These are phyloP conservation scores for Trametes pubescens DNA, from an alignment of 1,284 basidiomycete species.

Conservation along the genomic window DNA sequence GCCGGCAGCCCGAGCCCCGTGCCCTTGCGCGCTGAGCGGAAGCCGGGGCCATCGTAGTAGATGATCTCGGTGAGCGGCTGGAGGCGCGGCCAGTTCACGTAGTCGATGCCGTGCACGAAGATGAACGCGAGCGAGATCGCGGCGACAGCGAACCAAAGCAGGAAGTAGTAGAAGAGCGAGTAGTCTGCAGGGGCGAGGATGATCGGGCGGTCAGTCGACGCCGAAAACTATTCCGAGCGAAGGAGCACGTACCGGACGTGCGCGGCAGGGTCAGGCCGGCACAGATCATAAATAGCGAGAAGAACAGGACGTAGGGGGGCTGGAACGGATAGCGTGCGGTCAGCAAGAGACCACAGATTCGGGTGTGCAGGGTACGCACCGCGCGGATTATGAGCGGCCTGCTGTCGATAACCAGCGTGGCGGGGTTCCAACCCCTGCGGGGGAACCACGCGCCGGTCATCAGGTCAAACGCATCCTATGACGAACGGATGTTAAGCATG, in stretches of 20 bases:
- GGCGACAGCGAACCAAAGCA: constrained; percentile 79
- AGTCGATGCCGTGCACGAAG: constrained; percentile 82
- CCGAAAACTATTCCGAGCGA: constrained; percentile 17
- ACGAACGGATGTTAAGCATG: constrained; percentile 18
- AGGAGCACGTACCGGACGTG: constrained; percentile 73
- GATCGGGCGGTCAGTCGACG: constrained; percentile 54
- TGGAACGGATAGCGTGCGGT: constrained; percentile 44
- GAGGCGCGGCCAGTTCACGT: constrained; percentile 95
- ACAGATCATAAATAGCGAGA: constrained; percentile 88
- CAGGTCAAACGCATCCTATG: constrained; percentile 91
- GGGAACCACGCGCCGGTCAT: constrained; percentile 93
- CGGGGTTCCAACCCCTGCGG: constrained; percentile 64
- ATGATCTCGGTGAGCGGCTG: constrained; percentile 87
- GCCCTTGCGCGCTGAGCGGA: constrained; percentile 79
- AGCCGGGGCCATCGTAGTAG: constrained; percentile 89
- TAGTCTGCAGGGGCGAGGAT: constrained; percentile 59
- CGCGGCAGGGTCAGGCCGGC: constrained; percentile 86
- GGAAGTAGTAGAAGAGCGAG: constrained; percentile 82
- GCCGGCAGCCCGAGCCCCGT: constrained; percentile 64
- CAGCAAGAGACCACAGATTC: background rate
- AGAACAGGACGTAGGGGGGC: constrained; percentile 87
- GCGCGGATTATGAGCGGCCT: constrained; percentile 85
- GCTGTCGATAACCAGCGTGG: constrained; percentile 77
- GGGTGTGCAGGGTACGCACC: constrained; percentile 55
- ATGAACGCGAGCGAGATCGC: constrained; percentile 73